Evolutionary conservation across 331 rosid genomes (phyloP), one percentile per base, ranked within the genome.

Genomic region (Rhamnella rubrinervis): DNA sequence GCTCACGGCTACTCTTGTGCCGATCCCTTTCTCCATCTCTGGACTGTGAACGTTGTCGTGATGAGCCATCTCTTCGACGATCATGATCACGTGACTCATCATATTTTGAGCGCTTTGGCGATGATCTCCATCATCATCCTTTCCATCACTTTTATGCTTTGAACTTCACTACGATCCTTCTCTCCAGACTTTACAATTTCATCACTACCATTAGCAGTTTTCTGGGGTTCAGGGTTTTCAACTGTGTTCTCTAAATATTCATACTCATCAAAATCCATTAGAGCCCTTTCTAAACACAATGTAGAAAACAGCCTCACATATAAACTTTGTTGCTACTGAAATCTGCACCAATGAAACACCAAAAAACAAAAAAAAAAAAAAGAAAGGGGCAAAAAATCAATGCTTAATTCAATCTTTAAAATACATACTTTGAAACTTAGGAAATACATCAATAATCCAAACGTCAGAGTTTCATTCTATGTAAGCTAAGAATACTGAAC

Each of bases 231-330:
- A 19, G 87, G 85, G 59, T 85, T 81, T 60, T 91, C 92, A 74
- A 93, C 98, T 6, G 92, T 75, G 47, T 91, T 87, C 85, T 93
- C 98, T 71, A 93, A 79, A 70, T 93, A 93, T 13, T 93, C 97
- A 31, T 93, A 93, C 65, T 91, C 98, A 37, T 93, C 98, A 56
- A 93, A 93, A 78, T 91, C 98, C 97, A 85, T 86, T 59, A 41
- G 44, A 57, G 40, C 67, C 64, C 60, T 60, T 53, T 58, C 41
- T 40, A 13, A 19, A 59, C 65, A 61, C 21, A 60, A 41, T 47
- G 68, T 44, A 67, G 31, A 61, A 56, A 66, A 63, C 53, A 16
- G 47, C 67, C 40, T 20, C 59, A 71, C 69, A 21, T 39, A 21
- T 28, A 71, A 53, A 71, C 40, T 38, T 44, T 23, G 21, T 5